Percentiles rank a stretch among this genome's conserved stretches.
These are phyloP conservation scores for Melampsora abietis-canadensis DNA, from an alignment of 1,284 basidiomycete species.

Conservation along the genomic window DNA sequence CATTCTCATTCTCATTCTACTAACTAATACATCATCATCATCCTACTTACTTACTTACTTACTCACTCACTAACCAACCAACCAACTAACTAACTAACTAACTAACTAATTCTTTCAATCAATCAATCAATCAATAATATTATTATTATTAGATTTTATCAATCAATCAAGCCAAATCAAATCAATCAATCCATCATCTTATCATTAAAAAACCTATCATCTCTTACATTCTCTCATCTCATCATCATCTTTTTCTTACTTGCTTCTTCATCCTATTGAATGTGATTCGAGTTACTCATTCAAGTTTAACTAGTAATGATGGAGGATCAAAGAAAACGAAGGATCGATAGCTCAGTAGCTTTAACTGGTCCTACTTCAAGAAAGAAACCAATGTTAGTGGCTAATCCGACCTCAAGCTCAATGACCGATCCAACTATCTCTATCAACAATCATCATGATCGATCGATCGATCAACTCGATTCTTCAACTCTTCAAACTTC, in stretches of 20 bases:
- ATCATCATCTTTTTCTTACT: not conserved
- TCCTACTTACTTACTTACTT: too few species aligned
- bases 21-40: too few species aligned
- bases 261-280: not conserved
- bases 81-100: too few species aligned
- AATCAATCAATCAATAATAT: too few species aligned
- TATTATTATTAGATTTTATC: too few species aligned
- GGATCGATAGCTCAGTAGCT: slow-evolving; percentile 26
- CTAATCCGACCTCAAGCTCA: not conserved
- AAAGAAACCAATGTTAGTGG: slow-evolving; percentile 41
- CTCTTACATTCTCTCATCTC: not conserved
- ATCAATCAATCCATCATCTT: not conserved
- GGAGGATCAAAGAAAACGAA: slow-evolving; percentile 43
- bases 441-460: not conserved
- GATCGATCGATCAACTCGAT: not conserved
- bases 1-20: too few species aligned
- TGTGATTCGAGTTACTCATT: too few species aligned
- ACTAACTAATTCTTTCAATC: too few species aligned
- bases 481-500: not conserved
- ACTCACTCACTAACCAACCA: too few species aligned
- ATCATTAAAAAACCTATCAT: not conserved
- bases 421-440: too few species aligned
- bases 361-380: slow-evolving; percentile 19
- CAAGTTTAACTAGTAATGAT: slow-evolving; percentile 6
- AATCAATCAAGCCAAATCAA: too few species aligned